phyloP scores from a whole-genome alignment of 495 filamentous ascomycete genomes.

The Lasiosphaeria ovina region DNA sequence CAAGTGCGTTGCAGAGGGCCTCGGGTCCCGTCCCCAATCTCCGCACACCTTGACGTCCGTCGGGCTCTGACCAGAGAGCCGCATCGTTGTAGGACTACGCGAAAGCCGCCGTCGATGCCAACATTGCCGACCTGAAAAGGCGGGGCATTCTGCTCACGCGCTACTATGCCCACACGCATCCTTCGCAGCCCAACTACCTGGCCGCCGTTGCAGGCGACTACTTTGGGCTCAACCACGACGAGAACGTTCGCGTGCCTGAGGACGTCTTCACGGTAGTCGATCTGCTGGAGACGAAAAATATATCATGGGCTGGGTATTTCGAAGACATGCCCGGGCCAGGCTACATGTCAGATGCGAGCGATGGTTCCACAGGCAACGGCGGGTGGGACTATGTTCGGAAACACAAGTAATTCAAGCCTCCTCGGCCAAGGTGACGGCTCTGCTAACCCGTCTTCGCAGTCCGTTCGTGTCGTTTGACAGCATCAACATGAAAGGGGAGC shows the following conservation, averaged over 20 bases:
- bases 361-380: slow-evolving; percentile 44
- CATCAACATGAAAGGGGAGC: slow-evolving; percentile 49
- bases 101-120: slow-evolving; percentile 48
- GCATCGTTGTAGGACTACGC: slow-evolving; percentile 49
- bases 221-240: slow-evolving; percentile 68
- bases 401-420: slow-evolving; percentile 51
- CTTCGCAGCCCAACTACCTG: slow-evolving; percentile 46
- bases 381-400: slow-evolving; percentile 67
- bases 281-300: slow-evolving; percentile 59
- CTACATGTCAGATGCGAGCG: slow-evolving; percentile 58
- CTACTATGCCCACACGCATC: slow-evolving; percentile 60
- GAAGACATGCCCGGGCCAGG: slow-evolving; percentile 65
- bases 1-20: slow-evolving; percentile 31
- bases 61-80: not conserved
- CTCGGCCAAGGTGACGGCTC: not conserved
- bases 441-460: slow-evolving; percentile 27
- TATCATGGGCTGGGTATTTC: slow-evolving; percentile 67
- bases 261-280: slow-evolving; percentile 70
- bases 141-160: slow-evolving; percentile 63
- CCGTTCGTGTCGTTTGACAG: slow-evolving; percentile 52
- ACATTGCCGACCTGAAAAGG: slow-evolving; percentile 54
- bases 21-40: too few relatives aligned
- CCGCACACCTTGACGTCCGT: not conserved
- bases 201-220: slow-evolving; percentile 63
- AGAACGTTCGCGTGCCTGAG: slow-evolving; percentile 54